Percentiles rank a stretch among this genome's conserved stretches.
phyloP scores from a whole-genome alignment of 768 basidiomycete genomes.

The Leccinum truebloodii region DNA sequence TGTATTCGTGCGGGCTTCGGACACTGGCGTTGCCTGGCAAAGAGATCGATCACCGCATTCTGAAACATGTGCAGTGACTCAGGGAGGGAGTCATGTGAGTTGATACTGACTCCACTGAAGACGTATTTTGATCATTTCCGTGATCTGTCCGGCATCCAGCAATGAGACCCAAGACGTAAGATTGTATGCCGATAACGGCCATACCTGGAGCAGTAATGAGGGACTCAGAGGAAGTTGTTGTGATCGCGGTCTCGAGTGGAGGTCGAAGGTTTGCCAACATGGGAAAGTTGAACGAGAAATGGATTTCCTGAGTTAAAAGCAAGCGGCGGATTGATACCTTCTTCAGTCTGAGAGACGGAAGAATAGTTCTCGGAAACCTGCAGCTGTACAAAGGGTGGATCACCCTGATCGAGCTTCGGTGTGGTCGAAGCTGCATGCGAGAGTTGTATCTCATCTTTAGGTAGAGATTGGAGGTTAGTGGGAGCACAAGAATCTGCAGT shows the following conservation, averaged over 20 bases:
- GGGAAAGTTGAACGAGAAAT: conserved; percentile 50
- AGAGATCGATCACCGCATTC: too few species aligned
- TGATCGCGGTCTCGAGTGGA: conserved; percentile 37
- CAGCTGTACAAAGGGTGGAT: conserved; percentile 27
- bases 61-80: too few species aligned
- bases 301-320: conserved; percentile 42
- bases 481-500: conserved; percentile 1
- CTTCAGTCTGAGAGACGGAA: conserved; percentile 12
- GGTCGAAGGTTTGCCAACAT: conserved; percentile 49
- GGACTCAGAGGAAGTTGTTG: conserved; percentile 1
- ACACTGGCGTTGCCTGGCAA: too few species aligned
- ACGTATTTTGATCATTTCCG: too few species aligned
- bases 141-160: too few species aligned
- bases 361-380: conserved; percentile 20
- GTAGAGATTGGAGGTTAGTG: not conserved
- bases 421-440: not conserved
- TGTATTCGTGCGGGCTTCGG: too few species aligned
- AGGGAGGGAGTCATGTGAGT: too few species aligned
- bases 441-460: not conserved
- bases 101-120: too few species aligned
- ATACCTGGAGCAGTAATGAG: conserved; percentile 18
- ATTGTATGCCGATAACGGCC: conserved; percentile 1
- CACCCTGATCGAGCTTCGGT: not conserved
- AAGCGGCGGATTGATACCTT: not conserved
- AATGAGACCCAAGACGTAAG: conserved; percentile 4